Conservation (phyloP, 73 alveolate species). For the Loxodes magnus region DNA sequence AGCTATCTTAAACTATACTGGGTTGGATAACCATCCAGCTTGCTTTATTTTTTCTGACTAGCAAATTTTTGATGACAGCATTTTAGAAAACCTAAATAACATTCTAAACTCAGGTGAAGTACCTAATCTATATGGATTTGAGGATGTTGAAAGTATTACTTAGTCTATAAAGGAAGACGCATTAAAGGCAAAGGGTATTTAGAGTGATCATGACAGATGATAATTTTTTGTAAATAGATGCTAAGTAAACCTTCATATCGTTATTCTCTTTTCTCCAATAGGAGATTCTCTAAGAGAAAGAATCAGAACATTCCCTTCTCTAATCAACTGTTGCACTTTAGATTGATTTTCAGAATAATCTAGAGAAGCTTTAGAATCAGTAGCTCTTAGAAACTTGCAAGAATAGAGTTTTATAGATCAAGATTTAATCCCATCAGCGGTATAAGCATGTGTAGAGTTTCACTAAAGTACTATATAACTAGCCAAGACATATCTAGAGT, state of each 20-base stretch:
- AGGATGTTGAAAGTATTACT: conserved; percentile 66
- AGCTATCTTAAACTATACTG: conserved; percentile 54
- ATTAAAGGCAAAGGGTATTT: conserved; percentile 44
- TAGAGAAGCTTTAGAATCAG: conserved; percentile 67
- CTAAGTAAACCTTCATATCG: conserved; percentile 73
- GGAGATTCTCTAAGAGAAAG: conserved; percentile 70
- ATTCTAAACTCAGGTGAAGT: conserved; percentile 86
- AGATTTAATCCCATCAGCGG: conserved; percentile 31
- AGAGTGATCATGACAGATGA: conserved; percentile 62
- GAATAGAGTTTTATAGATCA: conserved; percentile 20
- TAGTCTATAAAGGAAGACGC: conserved; percentile 67
- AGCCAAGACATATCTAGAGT: conserved; percentile 47
- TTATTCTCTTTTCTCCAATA: conserved; percentile 77
- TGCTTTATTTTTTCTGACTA: conserved; percentile 69
- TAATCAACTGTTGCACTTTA: conserved; percentile 93
- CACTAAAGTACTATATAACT: conserved; percentile 80
- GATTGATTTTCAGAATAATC: conserved; percentile 92
- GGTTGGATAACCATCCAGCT: conserved; percentile 61
- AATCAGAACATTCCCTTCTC: conserved; percentile 95
- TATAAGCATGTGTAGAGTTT: conserved; percentile 48
- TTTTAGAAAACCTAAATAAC: conserved; percentile 79
- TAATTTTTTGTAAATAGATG: conserved; percentile 64
- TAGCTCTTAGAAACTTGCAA: conserved; percentile 33
- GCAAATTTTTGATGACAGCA: conserved; percentile 63
- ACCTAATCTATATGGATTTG: conserved; percentile 73